Evolutionary conservation across 805 yeast genomes (phyloP), one percentile per base, ranked within the genome.

Genomic region (Jamesozyma gamospora): DNA sequence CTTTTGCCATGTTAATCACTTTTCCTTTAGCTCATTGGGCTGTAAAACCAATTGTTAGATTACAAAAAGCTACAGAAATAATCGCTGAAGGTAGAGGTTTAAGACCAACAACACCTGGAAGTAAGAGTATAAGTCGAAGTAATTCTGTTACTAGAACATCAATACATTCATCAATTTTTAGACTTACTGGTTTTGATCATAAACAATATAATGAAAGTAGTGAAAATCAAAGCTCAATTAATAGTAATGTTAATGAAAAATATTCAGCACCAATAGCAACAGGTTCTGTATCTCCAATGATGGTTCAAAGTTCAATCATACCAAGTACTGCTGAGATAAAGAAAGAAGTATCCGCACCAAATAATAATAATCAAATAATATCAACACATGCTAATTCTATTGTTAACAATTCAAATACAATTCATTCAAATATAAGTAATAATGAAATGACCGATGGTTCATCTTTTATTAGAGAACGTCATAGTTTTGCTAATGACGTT

Each of bases 1-100:
- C 66, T 1, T 72, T 81, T 45, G 75, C 85, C 67, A 76, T 83
- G 47, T 44, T 83, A 1, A 56, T 83, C n/a, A 84, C 95, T 1
- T 73, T 86, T 56, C 88, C 92, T 4, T 60, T 87, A 39, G 86
- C 95, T 0, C 86, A 83, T 43, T 82, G 78, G 67, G 86, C 88
- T 28, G 88, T 86, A 5, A 63, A 82, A 46, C 96, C 96, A 0
- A 85, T 87, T 42, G 72, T 84, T 32, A 71, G 78, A 42, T 66
- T 87, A 32, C 86, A 82, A 52, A 76, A 77, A 45, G 95, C 94
- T 0, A 84, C 95, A 0, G 95, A 85, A 54, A 45, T 55, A 1
- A 66, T 69, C 5, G 58, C 70, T 4, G 59, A 58, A 34, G 70
- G 71, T 2, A 52, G 71, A 49, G 70, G 70, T 3, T 40, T 67